Evolutionary conservation across 148 eudicot genomes (phyloP).

Genomic region (Euryodendron excelsum): DNA sequence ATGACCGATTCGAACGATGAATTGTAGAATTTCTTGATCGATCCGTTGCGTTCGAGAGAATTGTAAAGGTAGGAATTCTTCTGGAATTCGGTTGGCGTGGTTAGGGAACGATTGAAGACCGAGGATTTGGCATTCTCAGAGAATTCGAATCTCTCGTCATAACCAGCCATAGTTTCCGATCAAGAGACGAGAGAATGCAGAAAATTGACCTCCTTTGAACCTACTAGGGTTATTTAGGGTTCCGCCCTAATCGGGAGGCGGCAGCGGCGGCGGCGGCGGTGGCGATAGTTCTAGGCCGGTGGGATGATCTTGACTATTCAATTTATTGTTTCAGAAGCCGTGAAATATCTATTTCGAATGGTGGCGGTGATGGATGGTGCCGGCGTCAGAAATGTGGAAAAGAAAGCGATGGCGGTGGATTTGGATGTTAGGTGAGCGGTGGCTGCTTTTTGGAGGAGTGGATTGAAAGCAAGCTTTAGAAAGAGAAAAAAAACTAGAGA

Average conservation of each 20-base stretch:
- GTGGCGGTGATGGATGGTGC: neutral
- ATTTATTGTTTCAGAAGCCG: neutral
- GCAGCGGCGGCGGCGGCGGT: no score
- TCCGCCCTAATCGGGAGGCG: neutral
- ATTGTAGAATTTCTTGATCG: conserved; percentile 53
- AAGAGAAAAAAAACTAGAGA: neutral
- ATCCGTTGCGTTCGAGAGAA: conserved; percentile 42
- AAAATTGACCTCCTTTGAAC: neutral
- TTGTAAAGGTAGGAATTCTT: conserved; percentile 32
- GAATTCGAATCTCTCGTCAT: conserved; percentile 12
- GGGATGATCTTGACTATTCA: neutral
- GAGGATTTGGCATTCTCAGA: conserved; percentile 15
- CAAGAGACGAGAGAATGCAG: neutral
- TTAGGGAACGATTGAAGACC: conserved; percentile 54
- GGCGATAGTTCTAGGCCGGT: neutral
- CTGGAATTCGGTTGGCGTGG: conserved; percentile 33
- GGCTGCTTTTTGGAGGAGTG: conserved; percentile 15
- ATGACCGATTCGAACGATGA: conserved; percentile 38
- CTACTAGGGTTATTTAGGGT: neutral
- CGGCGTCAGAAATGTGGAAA: neutral
- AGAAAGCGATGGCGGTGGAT: neutral
- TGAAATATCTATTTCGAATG: neutral
- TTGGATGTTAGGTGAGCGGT: neutral
- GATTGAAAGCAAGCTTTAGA: neutral
- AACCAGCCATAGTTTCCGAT: conserved; percentile 3